Evolutionary conservation across 1,139 yeast species (phyloP).

Genomic region (Yamadazyma triangularis): DNA sequence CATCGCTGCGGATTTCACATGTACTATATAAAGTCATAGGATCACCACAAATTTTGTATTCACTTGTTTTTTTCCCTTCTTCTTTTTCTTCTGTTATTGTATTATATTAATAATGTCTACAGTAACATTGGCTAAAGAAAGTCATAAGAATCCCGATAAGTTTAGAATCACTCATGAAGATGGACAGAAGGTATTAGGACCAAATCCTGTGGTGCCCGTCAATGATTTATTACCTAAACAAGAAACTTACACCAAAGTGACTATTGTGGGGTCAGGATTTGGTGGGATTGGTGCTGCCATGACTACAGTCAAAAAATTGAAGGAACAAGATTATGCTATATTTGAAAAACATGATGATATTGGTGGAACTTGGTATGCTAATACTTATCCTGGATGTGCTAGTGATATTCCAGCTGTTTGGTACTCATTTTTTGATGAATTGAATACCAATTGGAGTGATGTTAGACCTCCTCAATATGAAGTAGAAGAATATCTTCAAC

Average conservation of each 20-base stretch:
- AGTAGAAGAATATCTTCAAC: slow-evolving; percentile 41
- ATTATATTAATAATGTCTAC: no score
- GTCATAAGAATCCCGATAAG: slow-evolving; percentile 29
- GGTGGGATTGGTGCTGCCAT: slow-evolving; percentile 38
- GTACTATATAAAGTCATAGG: no score
- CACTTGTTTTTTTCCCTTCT: no score
- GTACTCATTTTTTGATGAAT: slow-evolving; percentile 39
- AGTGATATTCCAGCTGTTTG: slow-evolving; percentile 49
- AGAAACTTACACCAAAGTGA: slow-evolving; percentile 24
- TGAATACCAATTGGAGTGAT: slow-evolving; percentile 42
- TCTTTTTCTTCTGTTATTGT: no score
- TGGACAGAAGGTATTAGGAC: slow-evolving; percentile 25
- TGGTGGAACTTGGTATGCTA: slow-evolving; percentile 57
- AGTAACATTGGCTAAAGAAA: slow-evolving; percentile 24
- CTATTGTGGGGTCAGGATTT: slow-evolving; percentile 48
- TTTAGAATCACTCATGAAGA: slow-evolving; percentile 28
- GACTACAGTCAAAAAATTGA: slow-evolving; percentile 25
- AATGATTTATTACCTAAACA: slow-evolving; percentile 19
- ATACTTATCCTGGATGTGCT: slow-evolving; percentile 53
- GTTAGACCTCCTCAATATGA: slow-evolving; percentile 47
- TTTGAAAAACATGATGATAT: slow-evolving; percentile 42
- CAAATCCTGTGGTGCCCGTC: slow-evolving; percentile 12
- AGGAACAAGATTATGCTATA: slow-evolving; percentile 30
- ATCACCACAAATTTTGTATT: no score
- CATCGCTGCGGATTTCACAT: no score